Evolutionary conservation across 176 grass and related monocot species (phyloP).

Genomic region (Bromus sterilis): DNA sequence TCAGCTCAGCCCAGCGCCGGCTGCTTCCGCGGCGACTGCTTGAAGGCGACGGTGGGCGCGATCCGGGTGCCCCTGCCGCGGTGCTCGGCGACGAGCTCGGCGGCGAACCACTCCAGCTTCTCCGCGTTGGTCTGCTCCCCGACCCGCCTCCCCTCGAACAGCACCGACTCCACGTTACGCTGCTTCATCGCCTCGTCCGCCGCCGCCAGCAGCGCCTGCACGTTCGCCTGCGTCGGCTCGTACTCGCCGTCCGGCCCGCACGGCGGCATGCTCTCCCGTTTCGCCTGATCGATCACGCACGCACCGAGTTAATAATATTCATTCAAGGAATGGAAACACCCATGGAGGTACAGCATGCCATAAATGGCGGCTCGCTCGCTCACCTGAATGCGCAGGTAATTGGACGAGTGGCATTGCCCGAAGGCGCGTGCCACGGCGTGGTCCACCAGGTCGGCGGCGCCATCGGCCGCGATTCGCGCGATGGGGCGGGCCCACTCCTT

Average conservation of each 20-base stretch:
- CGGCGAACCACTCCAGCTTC: conserved; percentile 80
- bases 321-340: not conserved
- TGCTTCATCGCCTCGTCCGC: conserved; percentile 92
- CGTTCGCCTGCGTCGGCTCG: conserved; percentile 56
- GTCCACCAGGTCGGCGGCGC: conserved; percentile 90
- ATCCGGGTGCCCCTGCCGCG: conserved; percentile 64
- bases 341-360: not conserved
- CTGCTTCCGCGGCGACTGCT: conserved; percentile 48
- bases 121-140: conserved; percentile 84
- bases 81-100: conserved; percentile 73
- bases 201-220: conserved; percentile 44
- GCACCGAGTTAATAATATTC: not conserved
- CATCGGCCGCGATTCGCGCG: conserved; percentile 77
- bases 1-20: conserved; percentile 6
- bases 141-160: conserved; percentile 80
- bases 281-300: conserved; percentile 60
- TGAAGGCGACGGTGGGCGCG: conserved; percentile 93
- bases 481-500: conserved; percentile 95
- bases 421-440: conserved; percentile 96
- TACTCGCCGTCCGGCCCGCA: conserved; percentile 51
- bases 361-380: not conserved
- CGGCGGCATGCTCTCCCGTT: conserved; percentile 45
- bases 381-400: conserved; percentile 95
- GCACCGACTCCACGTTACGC: conserved; percentile 87
- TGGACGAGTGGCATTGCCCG: conserved; percentile 71